phyloP scores from a whole-genome alignment of 768 basidiomycete genomes.

The Naganishia onofrii region DNA sequence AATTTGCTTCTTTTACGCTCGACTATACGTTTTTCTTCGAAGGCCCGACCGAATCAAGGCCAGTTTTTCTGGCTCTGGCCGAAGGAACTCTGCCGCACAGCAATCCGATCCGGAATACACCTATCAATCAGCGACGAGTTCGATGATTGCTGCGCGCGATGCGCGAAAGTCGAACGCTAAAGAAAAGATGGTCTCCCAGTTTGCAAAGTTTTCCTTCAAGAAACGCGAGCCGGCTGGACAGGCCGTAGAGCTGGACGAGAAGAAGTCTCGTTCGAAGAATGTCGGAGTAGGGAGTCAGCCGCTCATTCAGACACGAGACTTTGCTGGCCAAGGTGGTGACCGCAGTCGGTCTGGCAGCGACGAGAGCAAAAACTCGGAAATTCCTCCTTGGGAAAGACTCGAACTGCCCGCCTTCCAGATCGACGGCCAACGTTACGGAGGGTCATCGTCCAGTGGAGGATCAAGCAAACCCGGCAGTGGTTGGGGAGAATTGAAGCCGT shows the following conservation, averaged over 20 bases:
- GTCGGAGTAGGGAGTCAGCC: not conserved
- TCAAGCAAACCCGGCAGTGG: constrained; percentile 3
- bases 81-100: not conserved
- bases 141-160: constrained; percentile 5
- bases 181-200: constrained; percentile 7
- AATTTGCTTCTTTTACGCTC: constrained; percentile 48
- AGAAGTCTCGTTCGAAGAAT: not conserved
- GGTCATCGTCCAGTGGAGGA: constrained; percentile 9
- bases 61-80: constrained; percentile 37
- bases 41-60: constrained; percentile 52
- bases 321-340: not conserved
- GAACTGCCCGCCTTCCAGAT: constrained; percentile 50
- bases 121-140: constrained; percentile 21
- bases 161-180: not conserved
- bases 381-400: constrained; percentile 51
- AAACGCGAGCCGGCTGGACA: constrained; percentile 14
- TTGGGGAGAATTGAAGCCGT: constrained; percentile 22
- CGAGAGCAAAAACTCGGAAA: constrained; percentile 28
- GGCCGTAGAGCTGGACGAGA: constrained; percentile 1
- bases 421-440: constrained; percentile 45
- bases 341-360: constrained; percentile 9
- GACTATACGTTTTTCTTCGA: constrained; percentile 52
- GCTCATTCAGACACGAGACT: constrained; percentile 7
- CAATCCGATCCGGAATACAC: constrained; percentile 21
- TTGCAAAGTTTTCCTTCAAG: constrained; percentile 28